These are phyloP conservation scores for Coemansia sp. DNA, from an alignment of 192 early-diverging fungal genomes.

Conservation along the genomic window DNA sequence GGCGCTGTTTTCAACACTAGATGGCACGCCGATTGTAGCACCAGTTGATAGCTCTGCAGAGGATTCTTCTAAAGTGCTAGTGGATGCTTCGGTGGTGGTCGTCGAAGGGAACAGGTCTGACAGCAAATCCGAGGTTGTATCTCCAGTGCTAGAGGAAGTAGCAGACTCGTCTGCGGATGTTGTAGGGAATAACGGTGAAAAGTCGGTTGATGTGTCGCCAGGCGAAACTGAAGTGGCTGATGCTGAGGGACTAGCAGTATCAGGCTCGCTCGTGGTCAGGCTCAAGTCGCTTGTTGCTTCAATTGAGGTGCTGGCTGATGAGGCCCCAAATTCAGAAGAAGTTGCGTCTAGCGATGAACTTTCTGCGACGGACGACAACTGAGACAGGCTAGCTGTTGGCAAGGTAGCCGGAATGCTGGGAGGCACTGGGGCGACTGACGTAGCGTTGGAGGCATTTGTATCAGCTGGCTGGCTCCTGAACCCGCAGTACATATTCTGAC, in stretches of 20 bases:
- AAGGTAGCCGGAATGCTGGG: background rate
- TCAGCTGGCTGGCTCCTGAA: background rate
- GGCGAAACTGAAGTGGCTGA: background rate
- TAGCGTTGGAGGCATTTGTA: background rate
- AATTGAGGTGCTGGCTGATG: background rate
- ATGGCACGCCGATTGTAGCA: background rate
- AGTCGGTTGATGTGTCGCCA: background rate
- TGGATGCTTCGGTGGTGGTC: background rate
- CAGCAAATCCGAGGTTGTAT: background rate
- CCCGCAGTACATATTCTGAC: constrained; percentile 48
- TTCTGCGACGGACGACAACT: background rate
- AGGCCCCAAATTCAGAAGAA: background rate
- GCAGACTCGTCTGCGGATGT: background rate
- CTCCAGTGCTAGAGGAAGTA: background rate
- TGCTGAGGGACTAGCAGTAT: background rate
- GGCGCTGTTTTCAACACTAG: background rate
- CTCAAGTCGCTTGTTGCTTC: background rate
- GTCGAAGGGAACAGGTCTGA: background rate
- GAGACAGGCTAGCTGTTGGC: background rate
- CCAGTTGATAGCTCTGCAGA: background rate
- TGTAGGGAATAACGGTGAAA: background rate
- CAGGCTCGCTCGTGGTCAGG: background rate
- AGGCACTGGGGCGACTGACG: background rate
- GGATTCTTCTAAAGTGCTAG: background rate
- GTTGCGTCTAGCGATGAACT: background rate